A percentile compares a stretch with the other conserved stretches of the same genome.
These are phyloP conservation scores for Mortierella antarctica DNA, from an alignment of 192 early-diverging fungal genomes.

Conservation along the genomic window DNA sequence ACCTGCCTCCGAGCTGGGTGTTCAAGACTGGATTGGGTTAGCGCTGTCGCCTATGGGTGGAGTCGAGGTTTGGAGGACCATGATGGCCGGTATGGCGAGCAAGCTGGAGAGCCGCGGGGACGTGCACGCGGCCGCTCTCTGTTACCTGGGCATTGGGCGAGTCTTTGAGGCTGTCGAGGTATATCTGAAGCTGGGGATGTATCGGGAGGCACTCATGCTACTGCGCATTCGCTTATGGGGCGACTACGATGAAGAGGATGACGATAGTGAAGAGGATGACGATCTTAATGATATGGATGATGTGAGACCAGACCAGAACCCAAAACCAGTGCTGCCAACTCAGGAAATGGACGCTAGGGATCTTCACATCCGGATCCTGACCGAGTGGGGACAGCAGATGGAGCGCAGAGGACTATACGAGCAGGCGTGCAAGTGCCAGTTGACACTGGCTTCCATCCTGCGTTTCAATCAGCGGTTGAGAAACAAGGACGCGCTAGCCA, in stretches of 20 bases:
- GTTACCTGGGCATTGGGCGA: slow-evolving; percentile 52
- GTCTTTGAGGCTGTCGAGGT: slow-evolving; percentile 59
- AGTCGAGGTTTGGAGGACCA: slow-evolving; percentile 54
- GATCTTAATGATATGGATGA: neutral
- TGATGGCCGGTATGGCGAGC: slow-evolving; percentile 52
- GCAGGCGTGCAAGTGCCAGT: slow-evolving; percentile 47
- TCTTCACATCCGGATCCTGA: slow-evolving; percentile 28
- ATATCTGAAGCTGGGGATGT: slow-evolving; percentile 51
- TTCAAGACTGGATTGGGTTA: slow-evolving; percentile 61
- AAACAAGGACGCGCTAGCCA: neutral
- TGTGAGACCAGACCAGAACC: neutral
- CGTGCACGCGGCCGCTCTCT: slow-evolving; percentile 53
- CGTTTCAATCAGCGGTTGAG: neutral
- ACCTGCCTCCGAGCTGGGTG: slow-evolving; percentile 20
- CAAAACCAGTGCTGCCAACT: neutral
- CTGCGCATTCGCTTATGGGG: slow-evolving; percentile 40
- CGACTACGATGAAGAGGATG: slow-evolving; percentile 10
- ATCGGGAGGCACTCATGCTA: slow-evolving; percentile 50
- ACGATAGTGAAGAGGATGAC: neutral
- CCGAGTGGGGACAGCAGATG: slow-evolving; percentile 42
- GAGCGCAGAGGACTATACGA: slow-evolving; percentile 21
- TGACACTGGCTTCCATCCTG: slow-evolving; percentile 23
- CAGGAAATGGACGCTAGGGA: neutral
- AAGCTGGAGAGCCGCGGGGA: slow-evolving; percentile 53
- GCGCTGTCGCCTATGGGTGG: slow-evolving; percentile 64